phyloP scores from a whole-genome alignment of 2,329 filamentous ascomycete genomes.

The Fusarium verrucosum region DNA sequence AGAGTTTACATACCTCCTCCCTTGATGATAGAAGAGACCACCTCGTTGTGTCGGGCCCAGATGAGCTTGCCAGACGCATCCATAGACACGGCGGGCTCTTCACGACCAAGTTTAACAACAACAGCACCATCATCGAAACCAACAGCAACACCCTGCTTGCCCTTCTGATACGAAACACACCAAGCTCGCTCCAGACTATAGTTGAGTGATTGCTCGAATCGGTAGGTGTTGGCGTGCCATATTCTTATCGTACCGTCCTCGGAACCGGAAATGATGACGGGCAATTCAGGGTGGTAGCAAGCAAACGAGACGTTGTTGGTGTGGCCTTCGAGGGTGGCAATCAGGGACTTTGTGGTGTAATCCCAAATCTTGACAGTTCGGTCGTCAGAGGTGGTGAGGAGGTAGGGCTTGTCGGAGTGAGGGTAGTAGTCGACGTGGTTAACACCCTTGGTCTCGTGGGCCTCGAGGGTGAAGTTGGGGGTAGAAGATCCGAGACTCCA shows the following conservation, averaged over 20 bases:
- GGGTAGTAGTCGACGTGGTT: conserved; percentile 95
- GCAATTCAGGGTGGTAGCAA: conserved; percentile 95
- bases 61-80: conserved; percentile 95
- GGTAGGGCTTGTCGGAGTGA: conserved; percentile 80
- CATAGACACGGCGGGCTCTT: conserved; percentile 98
- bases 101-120: conserved; percentile 95
- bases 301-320: conserved; percentile 98
- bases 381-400: conserved; percentile 96
- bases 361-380: conserved; percentile 98
- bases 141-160: conserved; percentile 92
- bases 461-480: conserved; percentile 95
- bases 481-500: conserved; percentile 95
- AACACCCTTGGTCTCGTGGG: conserved; percentile 95
- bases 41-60: conserved; percentile 94
- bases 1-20: conserved; percentile 68
- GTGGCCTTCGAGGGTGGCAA: conserved; percentile 95
- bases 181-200: conserved; percentile 96
- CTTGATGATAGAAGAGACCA: conserved; percentile 94
- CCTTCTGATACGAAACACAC: conserved; percentile 96
- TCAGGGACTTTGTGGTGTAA: conserved; percentile 97
- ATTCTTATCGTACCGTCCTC: conserved; percentile 98
- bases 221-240: conserved; percentile 98
- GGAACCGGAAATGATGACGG: conserved; percentile 96
- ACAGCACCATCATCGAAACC: conserved; percentile 98
- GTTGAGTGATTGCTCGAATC: conserved; percentile 93